Evolutionary conservation across 78 protist species (phyloP), one percentile per base, ranked within the genome.

Genomic region (Creolimax fragrantissima): DNA sequence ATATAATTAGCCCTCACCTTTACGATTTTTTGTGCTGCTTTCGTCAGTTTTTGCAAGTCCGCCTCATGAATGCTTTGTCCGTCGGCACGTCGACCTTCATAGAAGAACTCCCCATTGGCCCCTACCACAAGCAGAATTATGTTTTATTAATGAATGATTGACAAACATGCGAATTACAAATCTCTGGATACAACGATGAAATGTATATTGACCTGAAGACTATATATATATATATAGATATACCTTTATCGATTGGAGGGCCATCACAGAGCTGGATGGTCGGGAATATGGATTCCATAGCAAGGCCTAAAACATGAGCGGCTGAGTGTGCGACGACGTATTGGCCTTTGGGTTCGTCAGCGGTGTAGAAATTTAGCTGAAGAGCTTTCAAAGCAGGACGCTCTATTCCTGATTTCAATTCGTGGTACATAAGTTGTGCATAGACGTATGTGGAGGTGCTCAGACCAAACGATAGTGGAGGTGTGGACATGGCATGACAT

Each of bases 241-340:
- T 2, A 83, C 98, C 99, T 2, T 93, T 94, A 1, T 94, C 94
- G 45, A 93, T 88, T 3, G 99, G 95, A 37, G 99, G 99, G 35
- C 99, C 99, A 90, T 90, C 58, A 88, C 32, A 98, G 95, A 35
- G 37, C 44, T 24, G 35, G 86, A 44, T 91, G 35, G 42, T 94
- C 95, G 83, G 96, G 95, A 93, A 98, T 36, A 24, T 3, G 3
- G 2, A 2, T 93, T 97, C 99, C 66, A 98, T 67, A 2, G 98
- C 98, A 93, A 91, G 93, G 45, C 99, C 99, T 7, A 99, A 94
- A 24, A 99, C 91, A 95, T 99, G 99, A 43, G 99, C 97, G 41
- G 97, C 88, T 32, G 99, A 97, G 95, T 99, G 99, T 98, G 98
- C 98, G 81, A 98, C 97, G 41, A 96, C 97, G 86, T 96, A 90